These are phyloP conservation scores for Achlya hypogyna DNA, from an alignment of 352 stramenopile species.

Conservation along the genomic window DNA sequence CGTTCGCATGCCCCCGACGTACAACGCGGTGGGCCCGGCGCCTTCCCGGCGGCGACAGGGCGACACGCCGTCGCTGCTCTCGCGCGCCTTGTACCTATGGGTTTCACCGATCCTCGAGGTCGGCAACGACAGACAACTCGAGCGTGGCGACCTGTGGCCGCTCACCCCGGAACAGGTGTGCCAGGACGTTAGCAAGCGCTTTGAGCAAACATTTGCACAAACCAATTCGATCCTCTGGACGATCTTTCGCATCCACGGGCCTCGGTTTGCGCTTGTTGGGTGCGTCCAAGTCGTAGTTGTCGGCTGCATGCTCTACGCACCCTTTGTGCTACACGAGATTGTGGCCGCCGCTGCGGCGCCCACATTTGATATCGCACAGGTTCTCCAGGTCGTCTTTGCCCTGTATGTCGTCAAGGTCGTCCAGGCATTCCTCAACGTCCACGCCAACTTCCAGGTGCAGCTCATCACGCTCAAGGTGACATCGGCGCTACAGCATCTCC, in stretches of 20 bases:
- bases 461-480: conserved; percentile 48
- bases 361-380: background rate
- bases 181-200: background rate
- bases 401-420: conserved; percentile 28
- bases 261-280: background rate
- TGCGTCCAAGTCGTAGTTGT: background rate
- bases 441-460: conserved; percentile 51
- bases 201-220: conserved; percentile 8
- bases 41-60: background rate
- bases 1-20: background rate
- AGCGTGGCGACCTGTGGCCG: conserved; percentile 12
- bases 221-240: conserved; percentile 10
- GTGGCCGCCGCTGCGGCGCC: background rate
- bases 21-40: background rate
- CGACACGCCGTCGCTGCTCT: background rate
- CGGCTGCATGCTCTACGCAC: conserved; percentile 1
- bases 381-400: conserved; percentile 43
- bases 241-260: background rate
- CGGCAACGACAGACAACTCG: conserved; percentile 14
- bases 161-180: background rate
- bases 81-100: conserved; percentile 7
- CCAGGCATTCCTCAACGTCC: conserved; percentile 50
- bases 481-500: conserved; percentile 56
- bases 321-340: conserved; percentile 1
- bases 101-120: conserved; percentile 8